Conservation (phyloP, 805 yeast genomes). For the Cephaloascus fragrans region DNA sequence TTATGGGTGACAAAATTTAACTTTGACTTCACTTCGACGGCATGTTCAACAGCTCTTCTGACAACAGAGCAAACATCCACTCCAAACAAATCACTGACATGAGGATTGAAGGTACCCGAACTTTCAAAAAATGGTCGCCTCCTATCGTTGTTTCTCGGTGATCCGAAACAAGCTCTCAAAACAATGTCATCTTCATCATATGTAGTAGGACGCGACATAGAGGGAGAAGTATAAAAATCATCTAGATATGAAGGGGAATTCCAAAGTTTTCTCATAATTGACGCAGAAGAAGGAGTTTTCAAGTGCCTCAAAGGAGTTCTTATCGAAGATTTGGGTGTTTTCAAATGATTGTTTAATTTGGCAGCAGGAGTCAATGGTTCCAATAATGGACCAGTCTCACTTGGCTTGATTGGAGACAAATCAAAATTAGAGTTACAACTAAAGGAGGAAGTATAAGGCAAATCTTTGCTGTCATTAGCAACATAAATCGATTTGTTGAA, state of each 20-base stretch:
- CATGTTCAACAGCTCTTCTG: slow-evolving; percentile 30
- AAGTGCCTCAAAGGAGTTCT: slow-evolving; percentile 25
- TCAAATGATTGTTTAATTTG: slow-evolving; percentile 9
- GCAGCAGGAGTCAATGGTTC: slow-evolving; percentile 55
- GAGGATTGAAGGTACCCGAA: slow-evolving; percentile 7
- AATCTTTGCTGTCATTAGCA: slow-evolving; percentile 25
- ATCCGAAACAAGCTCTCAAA: slow-evolving; percentile 21
- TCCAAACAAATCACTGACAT: slow-evolving; percentile 36
- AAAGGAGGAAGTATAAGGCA: slow-evolving; percentile 54
- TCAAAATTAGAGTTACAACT: slow-evolving; percentile 59
- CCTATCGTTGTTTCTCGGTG: slow-evolving; percentile 18
- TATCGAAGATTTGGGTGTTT: slow-evolving; percentile 19
- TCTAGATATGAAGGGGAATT: slow-evolving; percentile 58
- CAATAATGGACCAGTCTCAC: slow-evolving; percentile 55
- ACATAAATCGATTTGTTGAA: slow-evolving; percentile 24
- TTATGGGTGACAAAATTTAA: not conserved
- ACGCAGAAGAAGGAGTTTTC: slow-evolving; percentile 30
- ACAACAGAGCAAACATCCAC: slow-evolving; percentile 45
- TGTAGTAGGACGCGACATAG: slow-evolving; percentile 2
- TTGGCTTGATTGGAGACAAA: slow-evolving; percentile 46
- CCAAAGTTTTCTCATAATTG: slow-evolving; percentile 46
- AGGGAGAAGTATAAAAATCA: slow-evolving; percentile 53
- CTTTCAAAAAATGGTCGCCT: slow-evolving; percentile 11
- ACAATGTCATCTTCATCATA: slow-evolving; percentile 17
- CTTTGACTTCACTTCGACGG: not conserved